A percentile compares a stretch with the other conserved stretches of the same genome.
Evolutionary conservation across 176 grass and related monocot species (phyloP).

Genomic region (Carex littledalei): DNA sequence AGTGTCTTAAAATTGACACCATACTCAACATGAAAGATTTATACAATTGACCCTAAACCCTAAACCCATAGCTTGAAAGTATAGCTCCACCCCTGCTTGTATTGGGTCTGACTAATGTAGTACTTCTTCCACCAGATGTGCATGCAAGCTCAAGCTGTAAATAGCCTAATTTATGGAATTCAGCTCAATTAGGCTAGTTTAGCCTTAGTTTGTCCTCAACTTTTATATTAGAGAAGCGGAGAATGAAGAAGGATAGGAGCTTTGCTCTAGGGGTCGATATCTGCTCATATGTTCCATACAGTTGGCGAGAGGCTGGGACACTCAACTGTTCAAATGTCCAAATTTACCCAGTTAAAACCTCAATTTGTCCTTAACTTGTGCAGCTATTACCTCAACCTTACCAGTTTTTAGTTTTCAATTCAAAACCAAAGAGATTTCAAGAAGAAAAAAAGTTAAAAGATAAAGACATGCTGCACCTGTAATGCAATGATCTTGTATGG

Average conservation of each 20-base stretch:
- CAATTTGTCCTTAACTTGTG: background rate
- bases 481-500: background rate
- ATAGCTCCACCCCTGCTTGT: background rate
- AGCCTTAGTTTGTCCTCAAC: background rate
- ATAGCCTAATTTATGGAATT: background rate
- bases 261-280: background rate
- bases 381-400: background rate
- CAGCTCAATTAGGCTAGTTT: background rate
- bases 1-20: too few relatives aligned
- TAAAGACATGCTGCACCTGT: background rate
- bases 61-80: too few relatives aligned
- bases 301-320: background rate
- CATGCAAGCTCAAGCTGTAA: background rate
- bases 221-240: background rate
- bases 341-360: background rate
- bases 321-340: too few relatives aligned
- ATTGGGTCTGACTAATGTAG: background rate
- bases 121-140: background rate
- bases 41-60: too few relatives aligned
- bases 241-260: background rate
- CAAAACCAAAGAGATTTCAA: background rate
- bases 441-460: background rate
- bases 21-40: too few relatives aligned
- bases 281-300: background rate
- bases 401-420: background rate